Evolutionary conservation across 768 basidiomycete genomes (phyloP).

Genomic region (Rhizopogon sp.): DNA sequence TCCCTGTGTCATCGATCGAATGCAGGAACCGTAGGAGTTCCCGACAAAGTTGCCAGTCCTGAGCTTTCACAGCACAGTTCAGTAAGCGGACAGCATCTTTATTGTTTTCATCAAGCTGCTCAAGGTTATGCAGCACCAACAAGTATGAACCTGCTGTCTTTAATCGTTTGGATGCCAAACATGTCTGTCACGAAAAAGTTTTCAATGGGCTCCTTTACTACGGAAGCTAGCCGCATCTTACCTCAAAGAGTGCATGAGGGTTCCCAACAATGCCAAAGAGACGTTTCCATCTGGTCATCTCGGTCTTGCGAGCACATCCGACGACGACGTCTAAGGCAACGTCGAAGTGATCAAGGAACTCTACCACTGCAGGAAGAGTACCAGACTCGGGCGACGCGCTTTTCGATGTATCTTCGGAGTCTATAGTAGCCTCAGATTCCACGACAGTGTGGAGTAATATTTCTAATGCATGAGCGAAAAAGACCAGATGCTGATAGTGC

Average conservation of each 20-base stretch:
- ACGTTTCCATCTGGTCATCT: constrained; percentile 84
- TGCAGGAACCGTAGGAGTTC: constrained; percentile 90
- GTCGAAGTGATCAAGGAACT: constrained; percentile 94
- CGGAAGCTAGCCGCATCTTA: constrained; percentile 28
- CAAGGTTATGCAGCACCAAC: constrained; percentile 88
- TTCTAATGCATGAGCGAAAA: constrained; percentile 91
- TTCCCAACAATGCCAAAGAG: constrained; percentile 89
- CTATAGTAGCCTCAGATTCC: constrained; percentile 65
- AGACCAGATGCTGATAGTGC: constrained; percentile 84
- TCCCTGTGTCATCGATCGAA: constrained; percentile 85
- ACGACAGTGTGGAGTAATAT: constrained; percentile 91
- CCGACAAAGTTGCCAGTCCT: constrained; percentile 88
- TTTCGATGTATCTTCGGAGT: constrained; percentile 23
- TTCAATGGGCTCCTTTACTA: background rate
- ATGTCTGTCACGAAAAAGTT: constrained; percentile 45
- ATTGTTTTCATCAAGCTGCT: constrained; percentile 76
- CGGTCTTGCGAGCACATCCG: constrained; percentile 93
- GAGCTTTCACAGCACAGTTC: constrained; percentile 63
- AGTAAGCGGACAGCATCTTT: constrained; percentile 80
- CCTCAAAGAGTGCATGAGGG: constrained; percentile 89
- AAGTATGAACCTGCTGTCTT: constrained; percentile 92
- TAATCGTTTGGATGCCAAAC: constrained; percentile 64
- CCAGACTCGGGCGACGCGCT: background rate
- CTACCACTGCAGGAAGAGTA: constrained; percentile 65
- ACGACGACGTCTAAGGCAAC: constrained; percentile 90